A percentile compares a stretch with the other conserved stretches of the same genome.
phyloP scores from a whole-genome alignment of 306 rosid genomes.

The Rosa chinensis region DNA sequence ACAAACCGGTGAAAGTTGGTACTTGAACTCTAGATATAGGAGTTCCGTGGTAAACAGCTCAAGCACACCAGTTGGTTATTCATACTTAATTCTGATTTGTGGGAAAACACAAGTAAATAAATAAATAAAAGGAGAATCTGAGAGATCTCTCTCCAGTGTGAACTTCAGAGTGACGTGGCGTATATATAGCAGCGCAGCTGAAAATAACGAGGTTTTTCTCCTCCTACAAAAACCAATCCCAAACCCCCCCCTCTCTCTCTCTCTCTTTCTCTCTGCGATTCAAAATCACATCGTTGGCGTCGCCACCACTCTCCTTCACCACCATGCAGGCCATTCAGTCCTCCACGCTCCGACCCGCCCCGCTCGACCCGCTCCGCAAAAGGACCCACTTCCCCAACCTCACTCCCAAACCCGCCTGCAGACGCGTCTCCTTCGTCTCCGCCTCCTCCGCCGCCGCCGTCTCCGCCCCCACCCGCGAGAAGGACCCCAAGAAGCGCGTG shows the following conservation, averaged over 20 bases:
- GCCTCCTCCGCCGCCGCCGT: slow-evolving; percentile 40
- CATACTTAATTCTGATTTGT: neutral
- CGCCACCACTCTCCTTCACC: slow-evolving; percentile 16
- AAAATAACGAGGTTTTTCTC: neutral
- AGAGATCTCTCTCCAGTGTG: neutral
- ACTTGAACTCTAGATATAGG: no score
- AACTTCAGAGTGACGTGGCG: slow-evolving; percentile 5
- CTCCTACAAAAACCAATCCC: slow-evolving; percentile 1
- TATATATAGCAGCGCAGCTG: neutral
- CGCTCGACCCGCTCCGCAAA: slow-evolving; percentile 50
- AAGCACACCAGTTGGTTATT: neutral
- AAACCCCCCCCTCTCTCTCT: neutral
- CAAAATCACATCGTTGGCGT: slow-evolving; percentile 27
- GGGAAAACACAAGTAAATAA: neutral
- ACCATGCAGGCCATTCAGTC: slow-evolving; percentile 65
- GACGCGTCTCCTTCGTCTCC: slow-evolving; percentile 42
- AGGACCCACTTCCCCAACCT: slow-evolving; percentile 21
- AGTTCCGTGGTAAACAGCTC: no score
- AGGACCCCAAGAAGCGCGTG: slow-evolving; percentile 91
- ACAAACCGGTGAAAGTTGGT: no score
- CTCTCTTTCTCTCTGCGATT: neutral
- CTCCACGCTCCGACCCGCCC: slow-evolving; percentile 53
- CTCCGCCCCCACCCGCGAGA: slow-evolving; percentile 75
- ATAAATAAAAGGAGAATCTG: neutral
- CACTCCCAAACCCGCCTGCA: slow-evolving; percentile 8